Evolutionary conservation across 345 rosid genomes (phyloP).

Genomic region (Moringa oleifera): DNA sequence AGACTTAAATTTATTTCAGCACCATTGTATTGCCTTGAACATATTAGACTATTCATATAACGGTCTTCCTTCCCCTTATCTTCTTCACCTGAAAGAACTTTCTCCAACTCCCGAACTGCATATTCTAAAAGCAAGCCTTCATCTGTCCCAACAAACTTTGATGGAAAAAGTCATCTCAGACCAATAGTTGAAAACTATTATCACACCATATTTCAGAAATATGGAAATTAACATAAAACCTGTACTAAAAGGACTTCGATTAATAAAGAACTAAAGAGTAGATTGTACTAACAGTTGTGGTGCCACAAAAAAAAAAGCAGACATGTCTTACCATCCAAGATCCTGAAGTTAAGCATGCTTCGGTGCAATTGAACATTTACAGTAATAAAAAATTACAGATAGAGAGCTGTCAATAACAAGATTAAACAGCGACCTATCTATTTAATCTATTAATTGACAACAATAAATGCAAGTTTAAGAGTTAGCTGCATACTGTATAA

Average conservation of each 20-base stretch:
- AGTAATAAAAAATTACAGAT: no score
- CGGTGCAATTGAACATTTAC: no score
- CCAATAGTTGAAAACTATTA: constrained; percentile 2
- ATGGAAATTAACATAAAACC: constrained; percentile 5
- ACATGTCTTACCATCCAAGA: background rate
- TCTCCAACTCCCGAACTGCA: constrained; percentile 55
- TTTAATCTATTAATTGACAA: no score
- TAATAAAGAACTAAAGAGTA: constrained; percentile 5
- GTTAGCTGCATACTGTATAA: no score
- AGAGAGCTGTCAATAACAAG: no score
- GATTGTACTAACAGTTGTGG: constrained; percentile 1
- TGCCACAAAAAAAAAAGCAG: background rate
- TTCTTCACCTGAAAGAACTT: constrained; percentile 37
- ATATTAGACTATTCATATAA: constrained; percentile 49
- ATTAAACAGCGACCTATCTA: no score
- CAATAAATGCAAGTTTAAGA: no score
- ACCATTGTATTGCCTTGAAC: constrained; percentile 44
- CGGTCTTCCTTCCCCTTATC: constrained; percentile 46
- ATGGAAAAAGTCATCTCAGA: constrained; percentile 19
- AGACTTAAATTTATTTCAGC: constrained; percentile 38
- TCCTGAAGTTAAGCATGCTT: no score
- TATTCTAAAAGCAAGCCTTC: constrained; percentile 60
- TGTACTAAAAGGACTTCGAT: constrained; percentile 5
- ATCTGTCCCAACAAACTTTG: constrained; percentile 75
- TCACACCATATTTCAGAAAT: constrained; percentile 10